Percentiles rank a stretch among this genome's conserved stretches.
phyloP scores from a whole-genome alignment of 768 basidiomycete species.

The Dioszegia aurantiaca region DNA sequence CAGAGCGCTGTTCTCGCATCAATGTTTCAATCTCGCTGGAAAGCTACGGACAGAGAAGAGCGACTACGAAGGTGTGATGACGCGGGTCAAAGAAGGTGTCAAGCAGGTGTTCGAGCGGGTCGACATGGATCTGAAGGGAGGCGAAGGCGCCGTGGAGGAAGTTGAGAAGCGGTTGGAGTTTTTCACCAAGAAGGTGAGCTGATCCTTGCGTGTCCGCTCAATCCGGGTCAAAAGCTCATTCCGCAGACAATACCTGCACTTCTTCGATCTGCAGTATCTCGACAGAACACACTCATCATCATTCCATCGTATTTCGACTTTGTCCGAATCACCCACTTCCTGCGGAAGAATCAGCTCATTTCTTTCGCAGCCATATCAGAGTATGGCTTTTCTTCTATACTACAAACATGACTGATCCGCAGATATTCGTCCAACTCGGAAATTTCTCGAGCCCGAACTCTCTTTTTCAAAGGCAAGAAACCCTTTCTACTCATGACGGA shows the following conservation, averaged over 20 bases:
- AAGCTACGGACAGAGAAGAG: conserved; percentile 66
- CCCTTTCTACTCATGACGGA: conserved; percentile 87
- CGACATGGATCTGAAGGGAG: conserved; percentile 26
- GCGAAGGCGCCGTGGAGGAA: conserved; percentile 64
- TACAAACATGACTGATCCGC: conserved; percentile 1
- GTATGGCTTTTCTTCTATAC: conserved; percentile 55
- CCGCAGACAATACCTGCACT: conserved; percentile 71
- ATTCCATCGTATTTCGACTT: conserved; percentile 96
- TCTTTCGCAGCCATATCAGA: conserved; percentile 85
- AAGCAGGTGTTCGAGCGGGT: conserved; percentile 63
- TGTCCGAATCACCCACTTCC: conserved; percentile 81
- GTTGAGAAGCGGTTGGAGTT: conserved; percentile 79
- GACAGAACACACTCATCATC: conserved; percentile 80
- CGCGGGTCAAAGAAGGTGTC: conserved; percentile 73
- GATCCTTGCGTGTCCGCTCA: neutral
- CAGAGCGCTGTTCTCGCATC: conserved; percentile 70
- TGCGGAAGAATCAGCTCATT: conserved; percentile 68
- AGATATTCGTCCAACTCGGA: conserved; percentile 93
- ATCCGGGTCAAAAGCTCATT: conserved; percentile 14
- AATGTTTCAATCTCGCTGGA: conserved; percentile 77
- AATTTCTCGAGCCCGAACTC: conserved; percentile 85
- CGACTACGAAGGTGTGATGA: conserved; percentile 64
- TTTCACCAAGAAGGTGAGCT: conserved; percentile 75
- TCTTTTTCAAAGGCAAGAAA: conserved; percentile 84
- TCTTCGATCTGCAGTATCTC: conserved; percentile 89